Evolutionary conservation across 371 early-diverging fungal genomes (phyloP), one percentile per base, ranked within the genome.

Genomic region (Mucor velutinosus): DNA sequence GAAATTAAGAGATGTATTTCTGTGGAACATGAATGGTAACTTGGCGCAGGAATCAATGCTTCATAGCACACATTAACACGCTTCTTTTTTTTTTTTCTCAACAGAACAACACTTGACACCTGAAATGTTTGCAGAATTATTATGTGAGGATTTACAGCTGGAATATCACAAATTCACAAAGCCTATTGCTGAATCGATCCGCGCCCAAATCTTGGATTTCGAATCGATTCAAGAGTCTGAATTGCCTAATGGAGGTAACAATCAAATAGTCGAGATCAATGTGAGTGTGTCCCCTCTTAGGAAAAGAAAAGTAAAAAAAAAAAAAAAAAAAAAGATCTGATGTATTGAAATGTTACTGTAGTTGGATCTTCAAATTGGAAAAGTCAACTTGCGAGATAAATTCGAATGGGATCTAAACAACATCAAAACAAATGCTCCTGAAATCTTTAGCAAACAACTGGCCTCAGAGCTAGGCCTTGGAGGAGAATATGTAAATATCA

Each of bases 401-500:
- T 92, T 97, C 70, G 95, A 96, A 75, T 97, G 97, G 97, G 94
- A 94, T 66, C 80, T 94, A 7, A 71, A 75, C 17, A 75, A 73
- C 56, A 84, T 85, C 25, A 58, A 86, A 23, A 86, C 85, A 4
- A 73, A 75, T 66, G 76, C 77, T 8, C 96, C 97, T 0, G 95
- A 95, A 72, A 87, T 88, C 19, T 96, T 96, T 78, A 89, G 94
- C n/a, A 77, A 81, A n/a, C 85, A 81, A 19, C 76, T 95, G 60
- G 87, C 91, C 5, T 81, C 90, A 7, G 97, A 97, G 58, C 73
- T 95, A 27, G 95, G 95, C 1, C 75, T 97, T 15, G 95, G 94
- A 12, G 95, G 95, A 10, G 96, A 96, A 75, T 96, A 93, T 72
- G 88, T 91, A 2, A 76, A 91, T 1, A 81, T 93, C 30, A 92